These are phyloP conservation scores for Moesziomyces sp. DNA, from an alignment of 1,284 basidiomycete species.

Conservation along the genomic window DNA sequence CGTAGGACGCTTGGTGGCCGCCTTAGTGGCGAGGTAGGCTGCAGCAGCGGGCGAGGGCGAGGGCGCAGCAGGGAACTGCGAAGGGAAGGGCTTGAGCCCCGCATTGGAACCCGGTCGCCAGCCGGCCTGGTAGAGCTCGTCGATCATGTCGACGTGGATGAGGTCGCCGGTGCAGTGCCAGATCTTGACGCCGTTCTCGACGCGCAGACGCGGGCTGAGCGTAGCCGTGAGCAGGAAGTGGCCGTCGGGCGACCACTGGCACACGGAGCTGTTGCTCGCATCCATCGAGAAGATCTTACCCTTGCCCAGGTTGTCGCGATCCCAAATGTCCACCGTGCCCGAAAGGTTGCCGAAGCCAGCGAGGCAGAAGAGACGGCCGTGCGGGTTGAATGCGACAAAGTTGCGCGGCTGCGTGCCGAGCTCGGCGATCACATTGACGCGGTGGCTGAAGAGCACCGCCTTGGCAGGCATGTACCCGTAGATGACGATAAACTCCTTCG, in stretches of 20 bases:
- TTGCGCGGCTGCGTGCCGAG: slow-evolving; percentile 91
- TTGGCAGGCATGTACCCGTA: slow-evolving; percentile 99
- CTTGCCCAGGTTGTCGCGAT: slow-evolving; percentile 79
- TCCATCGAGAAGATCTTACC: slow-evolving; percentile 86
- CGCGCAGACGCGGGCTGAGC: slow-evolving; percentile 88
- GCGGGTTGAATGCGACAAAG: slow-evolving; percentile 93
- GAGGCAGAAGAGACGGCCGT: slow-evolving; percentile 85
- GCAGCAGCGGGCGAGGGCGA: slow-evolving; percentile 75
- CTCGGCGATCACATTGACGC: slow-evolving; percentile 86
- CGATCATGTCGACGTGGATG: slow-evolving; percentile 79
- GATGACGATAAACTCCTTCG: slow-evolving; percentile 91
- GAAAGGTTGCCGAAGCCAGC: slow-evolving; percentile 97
- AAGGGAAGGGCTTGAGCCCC: slow-evolving; percentile 78
- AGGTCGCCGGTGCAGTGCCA: slow-evolving; percentile 92
- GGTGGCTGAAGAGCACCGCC: slow-evolving; percentile 88
- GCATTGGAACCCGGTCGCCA: slow-evolving; percentile 83
- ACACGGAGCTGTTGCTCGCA: slow-evolving; percentile 90
- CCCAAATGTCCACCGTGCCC: slow-evolving; percentile 90
- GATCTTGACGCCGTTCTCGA: slow-evolving; percentile 95
- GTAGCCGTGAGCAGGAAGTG: slow-evolving; percentile 93
- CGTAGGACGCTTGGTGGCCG: slow-evolving; percentile 63
- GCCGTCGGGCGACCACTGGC: slow-evolving; percentile 95
- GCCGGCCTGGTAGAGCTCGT: slow-evolving; percentile 86
- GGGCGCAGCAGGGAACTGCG: slow-evolving; percentile 78
- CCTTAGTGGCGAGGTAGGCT: slow-evolving; percentile 60